Evolutionary conservation across 176 grass and related monocot genomes (phyloP).

Genomic region (Musa acuminata): DNA sequence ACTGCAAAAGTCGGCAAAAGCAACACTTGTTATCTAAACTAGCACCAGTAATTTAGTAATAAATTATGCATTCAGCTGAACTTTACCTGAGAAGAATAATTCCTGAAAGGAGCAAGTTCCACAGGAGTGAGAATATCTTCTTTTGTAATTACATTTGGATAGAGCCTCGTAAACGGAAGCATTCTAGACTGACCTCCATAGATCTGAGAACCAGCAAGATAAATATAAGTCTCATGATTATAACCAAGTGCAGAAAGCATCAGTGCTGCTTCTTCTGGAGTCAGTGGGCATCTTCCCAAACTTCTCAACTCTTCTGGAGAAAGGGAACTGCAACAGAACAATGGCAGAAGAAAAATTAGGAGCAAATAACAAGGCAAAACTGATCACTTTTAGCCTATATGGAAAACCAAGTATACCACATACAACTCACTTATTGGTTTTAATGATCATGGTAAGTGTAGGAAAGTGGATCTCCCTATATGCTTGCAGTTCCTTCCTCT

Average conservation of each 20-base stretch:
- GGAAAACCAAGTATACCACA: not conserved
- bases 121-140: conserved; percentile 68
- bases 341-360: not conserved
- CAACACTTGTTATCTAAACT: not conserved
- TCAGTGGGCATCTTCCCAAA: conserved; percentile 79
- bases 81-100: conserved; percentile 66
- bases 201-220: conserved; percentile 76
- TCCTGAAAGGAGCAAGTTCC: conserved; percentile 65
- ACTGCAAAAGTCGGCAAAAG: too few species aligned
- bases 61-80: not conserved
- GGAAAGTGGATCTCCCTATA: conserved; percentile 85
- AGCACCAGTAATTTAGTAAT: not conserved
- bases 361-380: not conserved
- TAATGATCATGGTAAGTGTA: conserved; percentile 39
- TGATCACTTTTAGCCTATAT: not conserved
- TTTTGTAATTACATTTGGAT: conserved; percentile 83
- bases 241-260: conserved; percentile 69
- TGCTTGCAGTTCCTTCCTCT: conserved; percentile 60
- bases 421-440: conserved; percentile 37
- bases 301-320: conserved; percentile 65
- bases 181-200: conserved; percentile 69
- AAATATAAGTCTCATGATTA: conserved; percentile 59
- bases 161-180: conserved; percentile 62
- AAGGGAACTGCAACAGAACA: conserved; percentile 28
- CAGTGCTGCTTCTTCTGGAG: conserved; percentile 75